Evolutionary conservation across 148 eudicot species (phyloP), one percentile per base, ranked within the genome.

Genomic region (Rhododendron ovatum): DNA sequence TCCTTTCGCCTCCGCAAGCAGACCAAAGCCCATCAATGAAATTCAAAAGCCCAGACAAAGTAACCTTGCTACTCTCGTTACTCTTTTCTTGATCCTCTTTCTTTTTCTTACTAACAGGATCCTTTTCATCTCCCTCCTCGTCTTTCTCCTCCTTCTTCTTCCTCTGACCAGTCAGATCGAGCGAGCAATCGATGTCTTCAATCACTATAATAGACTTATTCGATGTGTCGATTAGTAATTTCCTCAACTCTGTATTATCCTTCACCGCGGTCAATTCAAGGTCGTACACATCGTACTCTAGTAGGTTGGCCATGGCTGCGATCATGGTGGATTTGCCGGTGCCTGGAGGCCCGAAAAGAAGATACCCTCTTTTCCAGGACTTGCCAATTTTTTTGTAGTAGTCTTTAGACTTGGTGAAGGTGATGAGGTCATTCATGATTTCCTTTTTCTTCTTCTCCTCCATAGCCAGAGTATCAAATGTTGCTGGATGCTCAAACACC

Each of bases 1-100:
- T 53, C 61, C 92, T 87, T 35, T 93, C 95, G 0, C 89, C 91
- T 2, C 93, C 90, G 82, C 92, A 93, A 82, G 92, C 86, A 3
- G 95, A 93, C 95, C 94, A 92, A 14, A 91, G 82, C 17, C 94
- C 94, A 39, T 92, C 94, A 4, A 92, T 92, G 74, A 91, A 92
- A 61, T 93, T 93, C 86, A 93, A 35, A n/a, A 93, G 81, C 41
- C 95, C 95, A 1, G 95, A 93, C 7, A 93, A 80, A 20, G 94
- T 93, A 43, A 93, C 93, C 81, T 89, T 85, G 20, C 87, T 82
- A 48, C 85, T 55, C 7, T 78, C 86, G 28, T 30, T 51, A 8
- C 83, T 84, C 20, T 81, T 88, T 15, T 41, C 81, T 77, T 87
- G 78, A 0, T 45, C 75, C 45, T 73, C 47, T 15, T 74, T 53